Base-by-base conservation (phyloP, 2,329 filamentous ascomycete species). In the Talaromyces sp. region DNA sequence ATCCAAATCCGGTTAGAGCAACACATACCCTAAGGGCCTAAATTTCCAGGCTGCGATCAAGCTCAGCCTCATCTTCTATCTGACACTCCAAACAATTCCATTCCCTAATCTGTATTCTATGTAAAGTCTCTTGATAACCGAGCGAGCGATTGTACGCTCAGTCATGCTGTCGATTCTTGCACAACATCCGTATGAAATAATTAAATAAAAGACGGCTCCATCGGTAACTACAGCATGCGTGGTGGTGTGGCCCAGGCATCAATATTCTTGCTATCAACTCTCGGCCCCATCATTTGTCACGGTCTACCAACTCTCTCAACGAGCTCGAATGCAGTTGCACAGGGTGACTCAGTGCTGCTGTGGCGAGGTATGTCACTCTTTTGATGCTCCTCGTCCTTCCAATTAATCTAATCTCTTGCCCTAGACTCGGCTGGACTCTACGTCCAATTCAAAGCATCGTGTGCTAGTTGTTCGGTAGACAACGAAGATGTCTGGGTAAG, bases 361-460 rank as follows among this genome's bases (percentile, higher is more conserved):
- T 46, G 60, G 56, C 60, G 52, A 62, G 61, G 62, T 65, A 46
- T 43, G 35, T 45, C n/a, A 22, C n/a, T 19, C 3, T 11, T 50
- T 35, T 19, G 35, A 17, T 33, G 52, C 59, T 66, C n/a, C n/a
- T 66, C 61, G 60, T 52, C 62, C 53, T 46, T 31, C 9, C 31
- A 33, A 41, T 48, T 15, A 43, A n/a, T 37, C 58, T 48, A 55
- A 53, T 45, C 7, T 11, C 40, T 53, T 31, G 50, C 21, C 43
- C 55, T 60, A 69, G 67, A 64, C 58, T 50, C 63, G 53, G 55
- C 62, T 50, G 59, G 45, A 37, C 59, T 64, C 37, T 39, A 62
- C 31, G 62, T 66, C 56, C 65, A 60, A 51, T 66, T 69, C 50
- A 56, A 64, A 56, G 60, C 62, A 31, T 35, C 61, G 50, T 69